Conservation (phyloP, 2,329 filamentous ascomycete genomes). For the Aureobasidium mangrovei region DNA sequence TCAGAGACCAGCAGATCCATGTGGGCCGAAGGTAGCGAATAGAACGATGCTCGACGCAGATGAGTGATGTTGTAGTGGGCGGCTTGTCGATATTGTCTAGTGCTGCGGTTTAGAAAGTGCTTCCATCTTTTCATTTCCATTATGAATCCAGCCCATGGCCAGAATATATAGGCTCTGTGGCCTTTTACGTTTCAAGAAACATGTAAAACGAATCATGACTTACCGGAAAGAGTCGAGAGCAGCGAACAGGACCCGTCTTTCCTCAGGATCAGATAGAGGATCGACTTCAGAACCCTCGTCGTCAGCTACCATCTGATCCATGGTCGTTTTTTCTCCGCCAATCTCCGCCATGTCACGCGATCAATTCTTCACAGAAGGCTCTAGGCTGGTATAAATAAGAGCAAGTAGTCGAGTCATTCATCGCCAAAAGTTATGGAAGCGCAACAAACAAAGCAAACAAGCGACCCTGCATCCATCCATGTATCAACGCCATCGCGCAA, state of each 20-base stretch:
- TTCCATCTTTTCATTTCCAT: neutral
- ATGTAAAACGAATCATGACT: conserved; percentile 25
- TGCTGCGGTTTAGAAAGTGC: neutral
- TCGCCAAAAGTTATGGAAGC: too few species aligned
- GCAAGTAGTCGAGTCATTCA: too few species aligned
- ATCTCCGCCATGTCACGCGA: too few species aligned
- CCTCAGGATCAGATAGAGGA: conserved; percentile 65
- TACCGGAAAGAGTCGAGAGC: conserved; percentile 86
- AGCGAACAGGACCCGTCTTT: conserved; percentile 68
- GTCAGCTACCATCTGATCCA: conserved; percentile 34
- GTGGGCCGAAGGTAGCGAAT: conserved; percentile 74
- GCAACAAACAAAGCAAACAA: too few species aligned
- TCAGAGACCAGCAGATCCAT: conserved; percentile 73
- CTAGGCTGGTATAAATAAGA: too few species aligned
- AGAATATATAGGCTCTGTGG: neutral
- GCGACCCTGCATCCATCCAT: neutral
- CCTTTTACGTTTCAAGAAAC: neutral
- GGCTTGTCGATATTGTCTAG: conserved; percentile 58
- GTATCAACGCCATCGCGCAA: neutral
- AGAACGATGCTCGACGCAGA: conserved; percentile 83
- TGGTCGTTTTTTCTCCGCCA: neutral
- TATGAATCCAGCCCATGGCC: neutral
- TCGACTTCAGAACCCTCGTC: conserved; percentile 48
- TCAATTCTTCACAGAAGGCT: too few species aligned
- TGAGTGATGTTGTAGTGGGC: conserved; percentile 90